phyloP scores from a whole-genome alignment of 2,329 filamentous ascomycete genomes.

The Apiospora koreana region DNA sequence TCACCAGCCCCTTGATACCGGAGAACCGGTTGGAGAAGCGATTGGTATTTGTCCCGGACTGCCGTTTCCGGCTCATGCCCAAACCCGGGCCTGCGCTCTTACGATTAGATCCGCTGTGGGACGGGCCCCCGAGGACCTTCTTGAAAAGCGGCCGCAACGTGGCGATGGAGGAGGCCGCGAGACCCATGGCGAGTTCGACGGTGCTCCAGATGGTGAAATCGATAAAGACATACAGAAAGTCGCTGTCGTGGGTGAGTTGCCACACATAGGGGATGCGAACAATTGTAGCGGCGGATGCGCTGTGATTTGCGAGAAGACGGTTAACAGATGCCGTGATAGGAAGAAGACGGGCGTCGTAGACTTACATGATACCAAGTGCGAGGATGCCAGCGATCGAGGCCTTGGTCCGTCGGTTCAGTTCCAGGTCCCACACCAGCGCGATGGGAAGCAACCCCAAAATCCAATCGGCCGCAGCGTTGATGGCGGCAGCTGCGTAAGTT shows the following conservation, averaged over 20 bases:
- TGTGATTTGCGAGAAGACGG: conserved; percentile 13
- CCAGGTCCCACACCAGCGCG: conserved; percentile 36
- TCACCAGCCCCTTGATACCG: neutral
- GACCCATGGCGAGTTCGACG: conserved; percentile 42
- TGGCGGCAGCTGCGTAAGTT: conserved; percentile 36
- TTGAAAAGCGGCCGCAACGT: conserved; percentile 38
- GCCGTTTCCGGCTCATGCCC: neutral
- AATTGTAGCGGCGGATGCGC: conserved; percentile 43
- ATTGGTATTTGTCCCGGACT: neutral
- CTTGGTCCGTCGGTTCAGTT: conserved; percentile 36
- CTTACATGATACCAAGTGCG: conserved; percentile 40
- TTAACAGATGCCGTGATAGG: neutral
- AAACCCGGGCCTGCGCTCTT: too few species aligned
- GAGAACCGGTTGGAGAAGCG: neutral
- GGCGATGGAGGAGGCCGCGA: conserved; percentile 39
- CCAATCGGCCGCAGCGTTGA: conserved; percentile 38
- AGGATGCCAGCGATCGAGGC: conserved; percentile 33
- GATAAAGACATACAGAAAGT: conserved; percentile 42
- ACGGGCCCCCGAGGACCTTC: conserved; percentile 17
- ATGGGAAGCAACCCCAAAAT: conserved; percentile 38
- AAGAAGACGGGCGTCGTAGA: neutral
- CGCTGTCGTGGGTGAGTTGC: conserved; percentile 34
- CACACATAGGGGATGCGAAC: conserved; percentile 45
- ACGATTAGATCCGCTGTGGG: neutral
- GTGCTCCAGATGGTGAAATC: conserved; percentile 46